Evolutionary conservation across 306 rosid species (phyloP), one percentile per base, ranked within the genome.

Genomic region (Ochetophila trinervis): DNA sequence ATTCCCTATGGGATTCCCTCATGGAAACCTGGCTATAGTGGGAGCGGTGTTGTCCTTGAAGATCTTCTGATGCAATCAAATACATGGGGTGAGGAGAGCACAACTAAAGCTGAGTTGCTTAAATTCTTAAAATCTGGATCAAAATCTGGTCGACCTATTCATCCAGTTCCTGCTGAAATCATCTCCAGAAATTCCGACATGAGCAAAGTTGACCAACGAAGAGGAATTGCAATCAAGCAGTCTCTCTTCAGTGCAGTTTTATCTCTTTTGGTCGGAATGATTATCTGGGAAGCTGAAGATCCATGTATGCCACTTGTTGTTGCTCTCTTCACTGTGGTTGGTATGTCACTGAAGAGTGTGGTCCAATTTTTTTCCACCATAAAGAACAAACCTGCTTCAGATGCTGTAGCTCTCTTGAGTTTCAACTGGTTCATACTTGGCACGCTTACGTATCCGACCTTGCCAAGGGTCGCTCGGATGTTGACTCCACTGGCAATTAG

Each of bases 391-490:
- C 96, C 95, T 68, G 91, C 96, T 24, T 83, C 86, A 7, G 83
- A 84, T 57, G 91, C 96, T 4, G 86, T 83, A 16, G 87, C 91
- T 56, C 95, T 93, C 66, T 66, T 93, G 58, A 83, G 91, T 80
- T 69, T 90, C 81, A 93, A 93, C 76, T 93, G 96, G 79, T 90
- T 90, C 66, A 66, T 90, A 57, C 99, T 93, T 42, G 99, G 96
- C 32, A 83, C 85, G 45, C 79, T 90, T 60, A 71, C 83, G 30
- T 88, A 84, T 80, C 97, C 97, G 0, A 85, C 89, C 2, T 69
- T 91, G 24, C 94, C 96, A 42, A 82, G 55, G 63, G 71, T 82
- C 24, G 82, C 76, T 23, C 73, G 47, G 9, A 44, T 73, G 66
- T 53, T 85, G 59, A 74, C 80, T 62, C 88, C 87, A n/a, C 8